Evolutionary conservation across 306 rosid species (phyloP).

Genomic region (Sicyos baderoa): DNA sequence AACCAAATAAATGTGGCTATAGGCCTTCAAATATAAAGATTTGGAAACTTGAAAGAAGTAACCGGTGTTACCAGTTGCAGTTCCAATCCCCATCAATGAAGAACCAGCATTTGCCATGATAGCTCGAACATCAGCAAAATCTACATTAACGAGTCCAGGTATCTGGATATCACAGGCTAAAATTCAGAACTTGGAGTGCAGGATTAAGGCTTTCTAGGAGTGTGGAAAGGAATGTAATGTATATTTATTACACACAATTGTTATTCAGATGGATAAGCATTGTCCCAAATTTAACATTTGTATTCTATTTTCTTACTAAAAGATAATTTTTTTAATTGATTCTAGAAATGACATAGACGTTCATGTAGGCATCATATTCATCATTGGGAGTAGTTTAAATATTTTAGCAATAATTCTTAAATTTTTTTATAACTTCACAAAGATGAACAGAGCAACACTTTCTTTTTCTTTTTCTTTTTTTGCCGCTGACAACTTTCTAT

Average conservation of each 20-base stretch:
- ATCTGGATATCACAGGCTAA: slow-evolving; percentile 43
- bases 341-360: background rate
- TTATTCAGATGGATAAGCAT: background rate
- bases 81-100: slow-evolving; percentile 91
- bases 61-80: slow-evolving; percentile 59
- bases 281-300: background rate
- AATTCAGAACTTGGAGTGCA: slow-evolving; percentile 15
- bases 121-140: slow-evolving; percentile 93
- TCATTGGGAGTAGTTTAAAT: background rate
- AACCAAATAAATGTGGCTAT: slow-evolving; percentile 7
- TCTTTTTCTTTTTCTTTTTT: background rate
- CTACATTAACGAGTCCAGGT: slow-evolving; percentile 88
- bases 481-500: background rate
- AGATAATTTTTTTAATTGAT: background rate
- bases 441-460: background rate
- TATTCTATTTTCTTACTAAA: background rate
- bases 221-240: background rate
- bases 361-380: background rate
- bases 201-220: background rate
- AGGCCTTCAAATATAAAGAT: slow-evolving; percentile 3
- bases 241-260: background rate
- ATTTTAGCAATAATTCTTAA: background rate
- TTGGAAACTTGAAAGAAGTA: background rate
- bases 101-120: slow-evolving; percentile 96
- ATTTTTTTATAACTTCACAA: background rate